A percentile compares a stretch with the other conserved stretches of the same genome.
Conservation (phyloP, 441 rosid genomes). For the Raphanus hybrid region DNA sequence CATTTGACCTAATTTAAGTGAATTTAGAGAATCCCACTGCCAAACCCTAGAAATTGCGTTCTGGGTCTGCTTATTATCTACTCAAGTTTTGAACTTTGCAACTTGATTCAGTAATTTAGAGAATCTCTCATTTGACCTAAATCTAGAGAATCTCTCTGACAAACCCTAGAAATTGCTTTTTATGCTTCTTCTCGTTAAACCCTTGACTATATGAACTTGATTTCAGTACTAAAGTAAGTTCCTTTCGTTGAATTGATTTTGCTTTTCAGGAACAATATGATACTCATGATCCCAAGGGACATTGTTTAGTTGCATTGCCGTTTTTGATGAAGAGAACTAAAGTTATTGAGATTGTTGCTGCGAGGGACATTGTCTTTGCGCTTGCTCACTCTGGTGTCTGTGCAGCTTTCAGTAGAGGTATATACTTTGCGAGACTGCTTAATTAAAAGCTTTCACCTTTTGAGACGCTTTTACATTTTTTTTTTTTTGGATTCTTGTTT, state of each 20-base stretch:
- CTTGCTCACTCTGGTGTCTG: conserved; percentile 98
- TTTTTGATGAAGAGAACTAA: conserved; percentile 91
- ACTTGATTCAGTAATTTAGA: neutral
- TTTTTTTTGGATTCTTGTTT: neutral
- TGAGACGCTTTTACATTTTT: neutral
- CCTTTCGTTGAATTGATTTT: neutral
- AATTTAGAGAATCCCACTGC: too few species aligned
- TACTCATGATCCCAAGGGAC: conserved; percentile 94
- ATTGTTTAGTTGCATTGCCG: conserved; percentile 70
- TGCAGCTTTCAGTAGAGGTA: conserved; percentile 50
- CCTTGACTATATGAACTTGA: neutral
- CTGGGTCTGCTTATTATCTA: neutral
- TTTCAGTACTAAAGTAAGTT: neutral
- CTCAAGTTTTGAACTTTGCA: neutral
- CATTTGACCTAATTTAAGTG: neutral
- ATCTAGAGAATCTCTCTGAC: neutral
- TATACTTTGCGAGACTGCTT: neutral
- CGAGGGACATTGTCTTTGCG: conserved; percentile 93
- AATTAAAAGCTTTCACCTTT: too few species aligned
- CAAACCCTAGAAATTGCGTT: conserved; percentile 31
- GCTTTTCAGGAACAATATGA: conserved; percentile 59
- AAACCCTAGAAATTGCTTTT: conserved; percentile 30
- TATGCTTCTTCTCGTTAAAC: neutral
- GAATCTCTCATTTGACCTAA: neutral
- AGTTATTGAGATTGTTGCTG: conserved; percentile 95